phyloP scores from a whole-genome alignment of 163 green algal genomes.

The Coccomyxa subellipsoidea region DNA sequence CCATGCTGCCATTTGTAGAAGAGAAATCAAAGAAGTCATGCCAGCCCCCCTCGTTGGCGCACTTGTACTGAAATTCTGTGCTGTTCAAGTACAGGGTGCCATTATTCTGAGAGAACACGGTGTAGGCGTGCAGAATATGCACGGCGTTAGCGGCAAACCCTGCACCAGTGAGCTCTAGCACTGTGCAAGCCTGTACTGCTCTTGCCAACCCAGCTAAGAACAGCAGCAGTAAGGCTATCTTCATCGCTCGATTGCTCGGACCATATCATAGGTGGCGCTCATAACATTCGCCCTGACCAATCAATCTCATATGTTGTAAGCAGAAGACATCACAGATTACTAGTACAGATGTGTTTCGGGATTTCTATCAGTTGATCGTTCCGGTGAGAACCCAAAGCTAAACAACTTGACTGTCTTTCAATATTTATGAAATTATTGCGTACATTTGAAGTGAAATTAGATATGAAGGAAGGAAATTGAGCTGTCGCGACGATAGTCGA shows the following conservation, averaged over 20 bases:
- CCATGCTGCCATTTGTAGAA: neutral
- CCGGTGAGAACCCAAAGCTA: too few species aligned
- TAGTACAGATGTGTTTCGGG: too few species aligned
- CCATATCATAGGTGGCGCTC: too few species aligned
- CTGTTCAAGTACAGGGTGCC: conserved; percentile 1
- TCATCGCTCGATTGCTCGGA: neutral
- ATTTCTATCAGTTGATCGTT: too few species aligned
- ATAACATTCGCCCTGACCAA: too few species aligned
- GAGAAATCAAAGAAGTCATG: conserved; percentile 1
- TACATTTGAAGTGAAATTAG: too few species aligned
- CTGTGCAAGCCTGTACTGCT: neutral
- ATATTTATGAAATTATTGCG: too few species aligned
- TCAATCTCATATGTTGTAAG: too few species aligned
- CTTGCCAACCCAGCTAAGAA: neutral
- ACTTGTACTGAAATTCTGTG: conserved; percentile 4
- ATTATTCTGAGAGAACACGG: conserved; percentile 5
- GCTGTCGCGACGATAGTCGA: too few species aligned
- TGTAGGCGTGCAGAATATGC: neutral
- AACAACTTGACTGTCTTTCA: too few species aligned
- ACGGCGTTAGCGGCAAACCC: conserved; percentile 3
- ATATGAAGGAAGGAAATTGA: too few species aligned
- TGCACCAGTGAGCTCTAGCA: neutral
- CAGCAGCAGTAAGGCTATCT: neutral
- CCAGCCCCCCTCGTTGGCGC: neutral
- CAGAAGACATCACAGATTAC: too few species aligned